These are phyloP conservation scores for Solanum chmielewskii DNA, from an alignment of 257 asterid species.

Conservation along the genomic window DNA sequence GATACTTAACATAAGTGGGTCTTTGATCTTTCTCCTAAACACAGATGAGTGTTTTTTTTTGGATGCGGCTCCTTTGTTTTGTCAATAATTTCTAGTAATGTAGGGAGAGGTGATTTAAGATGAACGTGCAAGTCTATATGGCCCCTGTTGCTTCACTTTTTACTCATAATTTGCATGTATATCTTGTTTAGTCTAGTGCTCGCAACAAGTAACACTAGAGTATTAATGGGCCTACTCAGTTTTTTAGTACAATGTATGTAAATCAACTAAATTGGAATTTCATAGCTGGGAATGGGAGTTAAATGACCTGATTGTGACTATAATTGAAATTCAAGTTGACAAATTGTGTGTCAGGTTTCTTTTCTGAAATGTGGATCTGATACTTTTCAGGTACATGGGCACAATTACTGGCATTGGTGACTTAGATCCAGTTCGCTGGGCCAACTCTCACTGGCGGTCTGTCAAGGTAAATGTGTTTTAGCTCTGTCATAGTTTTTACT, in stretches of 20 bases:
- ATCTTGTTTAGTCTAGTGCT: background rate
- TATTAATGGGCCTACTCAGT: background rate
- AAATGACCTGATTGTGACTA: background rate
- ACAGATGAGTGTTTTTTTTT: background rate
- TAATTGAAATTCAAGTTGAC: background rate
- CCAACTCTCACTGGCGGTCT: slow-evolving; percentile 96
- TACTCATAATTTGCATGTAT: background rate
- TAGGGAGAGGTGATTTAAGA: background rate
- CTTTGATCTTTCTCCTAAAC: background rate
- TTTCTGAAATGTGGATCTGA: slow-evolving; percentile 10
- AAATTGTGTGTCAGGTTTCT: background rate
- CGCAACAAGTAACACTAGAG: background rate
- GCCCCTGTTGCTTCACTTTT: background rate
- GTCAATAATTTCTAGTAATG: background rate
- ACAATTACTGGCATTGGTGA: slow-evolving; percentile 93
- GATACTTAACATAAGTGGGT: background rate
- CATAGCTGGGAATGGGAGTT: background rate
- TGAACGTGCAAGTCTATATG: background rate
- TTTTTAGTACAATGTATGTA: background rate
- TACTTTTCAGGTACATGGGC: slow-evolving; percentile 76
- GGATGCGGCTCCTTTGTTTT: background rate
- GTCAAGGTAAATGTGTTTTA: slow-evolving; percentile 51
- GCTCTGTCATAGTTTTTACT: background rate
- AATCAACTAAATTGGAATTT: background rate
- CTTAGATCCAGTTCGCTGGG: slow-evolving; percentile 89